Percentiles rank a stretch among this genome's conserved stretches.
Conservation (phyloP, 2,329 filamentous ascomycete genomes). For the Lasiodiplodia sp. region DNA sequence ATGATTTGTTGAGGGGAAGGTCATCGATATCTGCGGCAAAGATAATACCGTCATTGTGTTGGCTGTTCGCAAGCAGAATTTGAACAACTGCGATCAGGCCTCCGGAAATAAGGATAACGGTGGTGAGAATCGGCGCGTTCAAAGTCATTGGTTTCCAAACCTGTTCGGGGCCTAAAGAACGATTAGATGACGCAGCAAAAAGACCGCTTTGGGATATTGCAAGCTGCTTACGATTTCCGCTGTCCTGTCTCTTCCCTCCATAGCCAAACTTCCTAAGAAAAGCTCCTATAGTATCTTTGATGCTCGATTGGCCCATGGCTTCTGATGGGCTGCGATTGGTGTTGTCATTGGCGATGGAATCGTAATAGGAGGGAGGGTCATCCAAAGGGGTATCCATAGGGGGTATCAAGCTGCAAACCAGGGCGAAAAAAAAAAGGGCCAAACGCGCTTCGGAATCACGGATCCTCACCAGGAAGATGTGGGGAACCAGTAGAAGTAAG, state of each 20-base stretch:
- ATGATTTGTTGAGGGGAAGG: conserved; percentile 47
- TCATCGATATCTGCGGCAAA: conserved; percentile 46
- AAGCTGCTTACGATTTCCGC: neutral
- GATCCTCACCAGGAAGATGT: neutral
- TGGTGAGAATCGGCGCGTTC: conserved; percentile 46
- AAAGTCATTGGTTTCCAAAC: conserved; percentile 51
- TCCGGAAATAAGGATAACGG: conserved; percentile 48
- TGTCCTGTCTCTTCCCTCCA: neutral
- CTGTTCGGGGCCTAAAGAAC: neutral
- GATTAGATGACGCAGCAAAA: neutral
- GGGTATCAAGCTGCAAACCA: neutral
- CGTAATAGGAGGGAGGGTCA: neutral
- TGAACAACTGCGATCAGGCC: conserved; percentile 56
- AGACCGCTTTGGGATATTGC: neutral
- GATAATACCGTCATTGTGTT: conserved; percentile 52
- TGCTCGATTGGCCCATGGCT: neutral
- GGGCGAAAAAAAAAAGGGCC: neutral
- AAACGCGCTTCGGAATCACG: neutral
- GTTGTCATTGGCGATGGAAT: neutral
- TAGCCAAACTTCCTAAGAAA: neutral
- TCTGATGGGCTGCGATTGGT: neutral
- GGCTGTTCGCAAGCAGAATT: conserved; percentile 51
- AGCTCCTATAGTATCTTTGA: neutral
- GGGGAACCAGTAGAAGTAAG: neutral
- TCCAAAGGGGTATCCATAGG: neutral